Evolutionary conservation across 495 filamentous ascomycete genomes (phyloP), one percentile per base, ranked within the genome.

Genomic region (Penicillium manginii): DNA sequence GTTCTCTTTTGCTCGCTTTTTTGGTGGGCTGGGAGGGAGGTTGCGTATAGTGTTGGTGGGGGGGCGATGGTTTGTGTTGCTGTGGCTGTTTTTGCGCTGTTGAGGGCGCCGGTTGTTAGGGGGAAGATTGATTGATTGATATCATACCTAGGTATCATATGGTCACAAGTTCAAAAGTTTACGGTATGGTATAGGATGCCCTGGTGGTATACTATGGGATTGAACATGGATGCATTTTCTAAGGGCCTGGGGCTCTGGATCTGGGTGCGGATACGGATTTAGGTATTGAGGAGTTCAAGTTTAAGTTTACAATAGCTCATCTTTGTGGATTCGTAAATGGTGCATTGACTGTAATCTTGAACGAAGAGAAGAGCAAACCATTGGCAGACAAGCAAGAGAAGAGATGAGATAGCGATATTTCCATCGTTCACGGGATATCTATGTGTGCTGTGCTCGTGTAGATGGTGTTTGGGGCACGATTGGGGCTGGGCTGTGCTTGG

Each of bases 21-120:
- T 76, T 99, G 94, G 94, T 99, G 96, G 96, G 93, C 91, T 31
- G 94, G 96, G 0, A 78, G 94, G 39, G 88, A 96, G 65, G 76
- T 86, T 15, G 94, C 94, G 1, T 99, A 97, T 71, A 79, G 77
- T 1, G 78, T 89, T 68, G 96, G 94, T 3, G 91, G 91, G 0
- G 69, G 81, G 32, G 91, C 90, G 2, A 97, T 98, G 81, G 65
- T 88, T 21, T 84, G 70, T 8, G 92, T 97, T 35, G 82, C 81
- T 39, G 77, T 78, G 50, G 69, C 90, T n/a, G 91, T 88, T 0
- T 90, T 96, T 68, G 81, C 81, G 18, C 81, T 84, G 11, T 71
- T 97, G 50, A 84, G 78, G 58, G 70, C 77, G 26, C 79, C 81
- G 55, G 52, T 45, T 39, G 42, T 54, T 35, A 53, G 64, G 45